These are phyloP conservation scores for Meripilus lineatus DNA, from an alignment of 1,284 basidiomycete species.

Conservation along the genomic window DNA sequence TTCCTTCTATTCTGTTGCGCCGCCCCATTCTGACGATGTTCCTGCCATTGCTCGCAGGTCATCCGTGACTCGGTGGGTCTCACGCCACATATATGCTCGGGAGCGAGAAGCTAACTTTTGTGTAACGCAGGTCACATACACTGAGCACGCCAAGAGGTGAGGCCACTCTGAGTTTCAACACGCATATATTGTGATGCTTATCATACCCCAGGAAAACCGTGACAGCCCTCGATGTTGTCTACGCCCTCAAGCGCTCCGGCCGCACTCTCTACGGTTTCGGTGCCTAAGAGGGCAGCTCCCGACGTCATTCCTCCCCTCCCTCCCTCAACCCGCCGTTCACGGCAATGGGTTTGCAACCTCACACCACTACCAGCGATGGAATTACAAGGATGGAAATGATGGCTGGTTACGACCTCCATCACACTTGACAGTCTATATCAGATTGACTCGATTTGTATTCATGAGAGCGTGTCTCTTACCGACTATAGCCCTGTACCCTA, in stretches of 20 bases:
- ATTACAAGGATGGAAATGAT: no score
- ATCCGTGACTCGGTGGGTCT: constrained; percentile 68
- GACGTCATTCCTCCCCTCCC: no score
- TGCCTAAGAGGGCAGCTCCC: constrained; percentile 34
- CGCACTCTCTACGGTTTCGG: constrained; percentile 80
- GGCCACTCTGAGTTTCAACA: constrained; percentile 16
- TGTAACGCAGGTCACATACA: constrained; percentile 79
- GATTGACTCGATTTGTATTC: no score
- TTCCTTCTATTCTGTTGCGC: neutral
- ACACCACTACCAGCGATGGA: no score
- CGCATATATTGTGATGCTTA: neutral
- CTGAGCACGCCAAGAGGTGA: constrained; percentile 80
- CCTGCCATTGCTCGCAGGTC: constrained; percentile 31
- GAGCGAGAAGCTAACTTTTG: no score
- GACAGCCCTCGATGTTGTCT: constrained; percentile 76
- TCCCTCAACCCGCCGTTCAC: no score
- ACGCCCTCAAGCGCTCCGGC: constrained; percentile 80
- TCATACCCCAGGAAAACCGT: constrained; percentile 62
- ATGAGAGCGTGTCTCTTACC: no score
- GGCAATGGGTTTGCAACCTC: no score
- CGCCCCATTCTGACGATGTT: constrained; percentile 7
- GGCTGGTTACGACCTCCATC: no score
- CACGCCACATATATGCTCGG: no score
- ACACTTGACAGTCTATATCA: no score
- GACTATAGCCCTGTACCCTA: no score